Base-by-base conservation (phyloP, 768 basidiomycete species). In the Royoungia palumana region DNA sequence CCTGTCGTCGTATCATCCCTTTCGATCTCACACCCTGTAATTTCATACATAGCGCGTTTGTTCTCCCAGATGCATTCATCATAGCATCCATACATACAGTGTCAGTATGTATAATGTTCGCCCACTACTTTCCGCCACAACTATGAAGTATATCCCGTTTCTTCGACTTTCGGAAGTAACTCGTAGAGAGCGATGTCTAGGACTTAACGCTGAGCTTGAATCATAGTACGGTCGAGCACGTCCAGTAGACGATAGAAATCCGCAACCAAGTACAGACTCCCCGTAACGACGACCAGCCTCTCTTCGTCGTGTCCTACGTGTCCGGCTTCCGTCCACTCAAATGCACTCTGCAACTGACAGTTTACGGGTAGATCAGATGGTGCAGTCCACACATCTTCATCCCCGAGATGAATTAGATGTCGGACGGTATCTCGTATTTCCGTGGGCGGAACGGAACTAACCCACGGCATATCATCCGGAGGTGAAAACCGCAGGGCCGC, bases 391-490 rank as follows among this genome's bases (percentile, higher is more conserved):
- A 82, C 49, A 16, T 77, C 71, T 36, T 71, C 72, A n/a, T 66
- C 68, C 44, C 40, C 39, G 40, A 60, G 49, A 6, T 77, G 76
- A 4, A 70, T 62, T 5, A 85, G 67, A 27, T 53, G 53, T 37
- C 49, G 52, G 17, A 83, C 79, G 0, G 72, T 75, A 14, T 69
- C 67, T 19, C 61, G 67, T 45, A 94, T 56, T 41, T 79, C 77
- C 2, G 64, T 64, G 4, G 78, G 74, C 7, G 79, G 63, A 0
- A 85, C 83, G 4, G 83, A 71, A 32, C 72, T 77, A 21, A 98
- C 84, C 96, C 96, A 99, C 0, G 94, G 91, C 96, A 99, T 98
- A 3, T 85, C 89, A 4, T 85, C 88, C 0, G 93, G 89, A 5
- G 80, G 81, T 2, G 83, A 76, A 64, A 94, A 95, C 14, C 66